Conservation (phyloP, 2,329 filamentous ascomycete genomes). For the Calonectria honghensis region DNA sequence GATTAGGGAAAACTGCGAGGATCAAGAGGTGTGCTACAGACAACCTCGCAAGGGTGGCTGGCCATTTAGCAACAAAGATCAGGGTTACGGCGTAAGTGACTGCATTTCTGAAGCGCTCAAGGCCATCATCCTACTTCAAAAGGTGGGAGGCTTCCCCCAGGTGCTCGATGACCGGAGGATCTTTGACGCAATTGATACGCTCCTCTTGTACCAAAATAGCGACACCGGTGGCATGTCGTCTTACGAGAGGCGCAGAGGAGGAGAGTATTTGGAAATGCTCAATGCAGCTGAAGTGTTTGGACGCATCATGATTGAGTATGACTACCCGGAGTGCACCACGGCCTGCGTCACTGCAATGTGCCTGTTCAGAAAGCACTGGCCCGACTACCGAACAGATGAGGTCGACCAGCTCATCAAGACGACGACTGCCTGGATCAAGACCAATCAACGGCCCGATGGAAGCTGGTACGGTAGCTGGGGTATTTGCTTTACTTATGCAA, state of each 20-base stretch:
- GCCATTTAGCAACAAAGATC: constrained; percentile 94
- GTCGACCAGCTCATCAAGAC: constrained; percentile 83
- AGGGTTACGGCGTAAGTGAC: constrained; percentile 97
- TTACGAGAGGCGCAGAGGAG: constrained; percentile 89
- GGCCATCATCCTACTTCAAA: constrained; percentile 88
- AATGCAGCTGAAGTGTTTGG: constrained; percentile 98
- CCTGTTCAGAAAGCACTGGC: constrained; percentile 87
- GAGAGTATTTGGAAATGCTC: constrained; percentile 85
- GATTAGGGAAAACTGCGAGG: constrained; percentile 86
- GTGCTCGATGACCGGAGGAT: constrained; percentile 86
- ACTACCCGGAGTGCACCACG: constrained; percentile 98
- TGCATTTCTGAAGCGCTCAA: constrained; percentile 95
- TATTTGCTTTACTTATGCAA: constrained; percentile 98
- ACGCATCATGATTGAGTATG: constrained; percentile 98
- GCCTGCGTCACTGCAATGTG: constrained; percentile 92
- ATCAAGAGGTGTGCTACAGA: constrained; percentile 89
- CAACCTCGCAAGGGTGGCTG: constrained; percentile 95
- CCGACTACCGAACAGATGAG: constrained; percentile 84
- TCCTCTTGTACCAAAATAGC: constrained; percentile 92
- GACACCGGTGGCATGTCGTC: constrained; percentile 88
- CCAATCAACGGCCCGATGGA: constrained; percentile 86
- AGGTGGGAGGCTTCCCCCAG: constrained; percentile 82
- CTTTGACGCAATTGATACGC: constrained; percentile 91
- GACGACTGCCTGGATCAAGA: constrained; percentile 89
- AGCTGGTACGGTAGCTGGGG: constrained; percentile 99